Evolutionary conservation across 805 yeast genomes (phyloP).

Genomic region (Candida vartiovaarae): DNA sequence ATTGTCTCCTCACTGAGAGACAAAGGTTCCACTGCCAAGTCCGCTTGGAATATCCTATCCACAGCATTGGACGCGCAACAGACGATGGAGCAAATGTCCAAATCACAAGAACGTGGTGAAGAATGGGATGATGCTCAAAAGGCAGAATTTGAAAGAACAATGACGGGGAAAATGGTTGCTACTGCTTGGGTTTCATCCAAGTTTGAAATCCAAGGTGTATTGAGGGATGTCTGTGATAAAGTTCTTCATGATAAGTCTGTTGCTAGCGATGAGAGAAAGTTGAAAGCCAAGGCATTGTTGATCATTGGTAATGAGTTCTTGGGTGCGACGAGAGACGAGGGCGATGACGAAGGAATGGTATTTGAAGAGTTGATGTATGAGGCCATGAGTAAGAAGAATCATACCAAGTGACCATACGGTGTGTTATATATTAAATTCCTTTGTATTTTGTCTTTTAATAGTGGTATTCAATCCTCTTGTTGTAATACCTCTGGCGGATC

Average conservation of each 20-base stretch:
- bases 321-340: slow-evolving; percentile 72
- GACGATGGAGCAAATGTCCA: slow-evolving; percentile 66
- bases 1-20: slow-evolving; percentile 75
- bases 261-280: slow-evolving; percentile 51
- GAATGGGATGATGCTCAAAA: slow-evolving; percentile 49
- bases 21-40: slow-evolving; percentile 75
- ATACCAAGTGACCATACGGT: too few species aligned
- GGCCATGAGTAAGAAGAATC: background rate
- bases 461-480: slow-evolving; percentile 4
- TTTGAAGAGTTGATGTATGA: slow-evolving; percentile 92
- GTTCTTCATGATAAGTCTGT: slow-evolving; percentile 65
- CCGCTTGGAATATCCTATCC: slow-evolving; percentile 74
- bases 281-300: slow-evolving; percentile 74
- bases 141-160: slow-evolving; percentile 71
- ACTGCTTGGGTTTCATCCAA: slow-evolving; percentile 95
- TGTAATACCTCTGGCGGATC: slow-evolving; percentile 6
- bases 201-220: slow-evolving; percentile 73
- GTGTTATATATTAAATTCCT: too few species aligned
- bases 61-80: slow-evolving; percentile 85
- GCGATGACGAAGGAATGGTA: slow-evolving; percentile 73
- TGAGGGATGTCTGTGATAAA: slow-evolving; percentile 75
- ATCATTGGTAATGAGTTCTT: slow-evolving; percentile 66
- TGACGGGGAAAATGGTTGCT: slow-evolving; percentile 85
- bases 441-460: too few species aligned
- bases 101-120: slow-evolving; percentile 54